phyloP scores from a whole-genome alignment of 352 stramenopile species.

The Globisporangium cederbergense region DNA sequence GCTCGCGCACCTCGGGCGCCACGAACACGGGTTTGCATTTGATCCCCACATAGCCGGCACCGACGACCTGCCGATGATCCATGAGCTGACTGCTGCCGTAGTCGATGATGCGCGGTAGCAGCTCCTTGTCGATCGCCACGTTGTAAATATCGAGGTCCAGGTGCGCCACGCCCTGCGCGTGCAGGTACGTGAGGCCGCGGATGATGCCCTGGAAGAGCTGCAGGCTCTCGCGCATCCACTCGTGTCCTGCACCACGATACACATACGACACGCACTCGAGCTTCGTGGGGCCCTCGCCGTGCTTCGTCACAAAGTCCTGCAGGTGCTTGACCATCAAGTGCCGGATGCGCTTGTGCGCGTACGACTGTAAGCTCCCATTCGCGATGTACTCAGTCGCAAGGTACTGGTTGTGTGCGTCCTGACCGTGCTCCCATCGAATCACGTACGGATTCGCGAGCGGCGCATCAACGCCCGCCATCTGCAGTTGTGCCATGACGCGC shows the following conservation, averaged over 20 bases:
- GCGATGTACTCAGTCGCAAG: conserved; percentile 79
- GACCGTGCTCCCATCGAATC: conserved; percentile 74
- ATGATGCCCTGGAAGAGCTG: conserved; percentile 68
- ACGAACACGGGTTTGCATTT: conserved; percentile 84
- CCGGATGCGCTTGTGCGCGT: conserved; percentile 67
- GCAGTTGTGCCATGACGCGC: conserved; percentile 75
- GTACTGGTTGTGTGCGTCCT: conserved; percentile 75
- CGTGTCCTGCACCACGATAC: conserved; percentile 60
- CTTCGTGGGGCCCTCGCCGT: conserved; percentile 61
- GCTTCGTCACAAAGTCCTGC: conserved; percentile 58
- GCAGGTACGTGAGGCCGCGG: conserved; percentile 70
- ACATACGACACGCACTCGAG: conserved; percentile 81
- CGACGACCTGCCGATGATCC: conserved; percentile 59
- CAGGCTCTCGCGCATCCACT: conserved; percentile 77
- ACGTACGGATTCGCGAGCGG: conserved; percentile 66
- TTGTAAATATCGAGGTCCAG: conserved; percentile 87
- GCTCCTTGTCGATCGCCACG: conserved; percentile 62
- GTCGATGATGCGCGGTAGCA: conserved; percentile 69
- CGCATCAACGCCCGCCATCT: conserved; percentile 72
- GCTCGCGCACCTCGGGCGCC: conserved; percentile 60
- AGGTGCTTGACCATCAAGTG: conserved; percentile 67
- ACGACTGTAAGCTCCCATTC: conserved; percentile 74
- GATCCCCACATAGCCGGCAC: conserved; percentile 61
- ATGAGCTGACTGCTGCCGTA: conserved; percentile 77
- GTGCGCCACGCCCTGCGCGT: conserved; percentile 74